Percentiles rank a stretch among this genome's conserved stretches.
phyloP scores from a whole-genome alignment of 805 yeast species.

The Cyberlindnera maritima region DNA sequence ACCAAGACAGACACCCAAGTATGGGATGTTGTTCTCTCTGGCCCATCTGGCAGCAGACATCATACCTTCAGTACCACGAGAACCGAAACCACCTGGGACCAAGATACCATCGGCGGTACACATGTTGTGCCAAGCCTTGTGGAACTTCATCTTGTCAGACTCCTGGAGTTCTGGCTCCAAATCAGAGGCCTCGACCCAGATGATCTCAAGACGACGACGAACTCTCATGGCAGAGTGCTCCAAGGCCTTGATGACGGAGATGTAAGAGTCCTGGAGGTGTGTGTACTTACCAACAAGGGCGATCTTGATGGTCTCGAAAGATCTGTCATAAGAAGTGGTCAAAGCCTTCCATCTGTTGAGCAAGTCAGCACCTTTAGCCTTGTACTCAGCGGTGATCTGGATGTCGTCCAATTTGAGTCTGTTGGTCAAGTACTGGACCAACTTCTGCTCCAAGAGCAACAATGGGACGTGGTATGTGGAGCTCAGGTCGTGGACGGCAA shows the following conservation, averaged over 20 bases:
- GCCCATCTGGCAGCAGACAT: slow-evolving; percentile 96
- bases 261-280: slow-evolving; percentile 88
- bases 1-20: slow-evolving; percentile 95
- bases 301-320: slow-evolving; percentile 84
- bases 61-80: slow-evolving; percentile 98
- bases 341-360: slow-evolving; percentile 76
- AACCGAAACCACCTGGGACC: slow-evolving; percentile 98
- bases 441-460: slow-evolving; percentile 79
- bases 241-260: slow-evolving; percentile 90
- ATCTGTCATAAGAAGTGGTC: slow-evolving; percentile 76
- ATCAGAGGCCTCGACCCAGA: slow-evolving; percentile 95
- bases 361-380: slow-evolving; percentile 63
- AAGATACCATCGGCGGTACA: slow-evolving; percentile 95
- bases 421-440: slow-evolving; percentile 67
- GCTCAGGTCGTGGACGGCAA: slow-evolving; percentile 95
- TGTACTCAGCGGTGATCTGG: slow-evolving; percentile 46
- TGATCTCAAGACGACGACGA: slow-evolving; percentile 76
- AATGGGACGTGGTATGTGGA: slow-evolving; percentile 97
- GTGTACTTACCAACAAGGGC: slow-evolving; percentile 98
- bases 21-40: slow-evolving; percentile 92
- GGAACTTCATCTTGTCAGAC: slow-evolving; percentile 70
- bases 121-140: slow-evolving; percentile 92
- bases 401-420: slow-evolving; percentile 62
- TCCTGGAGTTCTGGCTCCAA: slow-evolving; percentile 72
- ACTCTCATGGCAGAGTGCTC: slow-evolving; percentile 95